phyloP scores from a whole-genome alignment of 2,329 filamentous ascomycete species.

The Exophiala dermatitidis region DNA sequence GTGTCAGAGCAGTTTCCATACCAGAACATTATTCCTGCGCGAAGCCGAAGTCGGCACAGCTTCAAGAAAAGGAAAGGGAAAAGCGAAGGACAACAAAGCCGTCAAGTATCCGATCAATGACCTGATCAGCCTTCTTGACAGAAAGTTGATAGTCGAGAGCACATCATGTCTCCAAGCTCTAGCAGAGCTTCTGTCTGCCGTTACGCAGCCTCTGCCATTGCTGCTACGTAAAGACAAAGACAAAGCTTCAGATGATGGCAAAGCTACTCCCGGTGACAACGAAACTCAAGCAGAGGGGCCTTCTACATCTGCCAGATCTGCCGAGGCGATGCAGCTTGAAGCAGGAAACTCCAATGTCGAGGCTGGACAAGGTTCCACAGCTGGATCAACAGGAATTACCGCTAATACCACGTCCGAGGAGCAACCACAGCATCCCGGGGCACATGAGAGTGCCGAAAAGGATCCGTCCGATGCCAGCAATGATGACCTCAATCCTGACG shows the following conservation, averaged over 20 bases:
- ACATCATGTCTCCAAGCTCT: constrained; percentile 94
- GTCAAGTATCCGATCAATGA: constrained; percentile 90
- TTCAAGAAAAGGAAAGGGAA: constrained; percentile 82
- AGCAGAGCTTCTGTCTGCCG: constrained; percentile 75
- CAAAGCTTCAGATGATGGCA: constrained; percentile 33
- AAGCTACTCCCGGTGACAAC: constrained; percentile 22
- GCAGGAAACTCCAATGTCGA: constrained; percentile 21
- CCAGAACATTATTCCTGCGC: constrained; percentile 85
- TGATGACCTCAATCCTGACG: constrained; percentile 32
- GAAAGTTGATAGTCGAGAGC: constrained; percentile 94
- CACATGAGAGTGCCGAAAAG: constrained; percentile 27
- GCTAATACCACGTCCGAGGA: neutral
- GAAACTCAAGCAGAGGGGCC: constrained; percentile 23
- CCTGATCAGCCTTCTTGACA: constrained; percentile 76
- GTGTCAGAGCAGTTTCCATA: constrained; percentile 74
- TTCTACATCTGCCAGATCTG: constrained; percentile 29
- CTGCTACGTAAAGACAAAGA: constrained; percentile 72
- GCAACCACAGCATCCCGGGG: constrained; percentile 25
- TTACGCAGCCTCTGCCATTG: constrained; percentile 77
- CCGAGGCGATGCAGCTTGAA: constrained; percentile 22
- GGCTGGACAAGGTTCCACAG: constrained; percentile 25
- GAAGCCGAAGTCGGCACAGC: constrained; percentile 79
- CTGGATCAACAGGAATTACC: constrained; percentile 16
- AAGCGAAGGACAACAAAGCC: constrained; percentile 74
- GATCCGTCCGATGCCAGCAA: constrained; percentile 25